phyloP scores from a whole-genome alignment of 2,329 filamentous ascomycete genomes.

The Amesomyces nigricolor region DNA sequence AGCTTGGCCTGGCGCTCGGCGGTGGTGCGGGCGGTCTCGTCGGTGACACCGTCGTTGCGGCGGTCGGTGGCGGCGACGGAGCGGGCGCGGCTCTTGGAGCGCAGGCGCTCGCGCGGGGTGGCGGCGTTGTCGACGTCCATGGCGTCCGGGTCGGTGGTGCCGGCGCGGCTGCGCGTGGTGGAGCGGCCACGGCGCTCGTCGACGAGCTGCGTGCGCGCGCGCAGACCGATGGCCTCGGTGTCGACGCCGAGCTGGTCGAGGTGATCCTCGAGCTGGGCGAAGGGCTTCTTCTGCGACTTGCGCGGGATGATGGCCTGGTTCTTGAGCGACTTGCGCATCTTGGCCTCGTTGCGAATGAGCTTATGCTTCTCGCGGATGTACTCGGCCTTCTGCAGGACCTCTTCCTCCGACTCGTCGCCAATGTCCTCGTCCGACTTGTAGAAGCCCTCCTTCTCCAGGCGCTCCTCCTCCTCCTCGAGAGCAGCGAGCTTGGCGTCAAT shows the following conservation, averaged over 20 bases:
- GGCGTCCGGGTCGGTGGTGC: slow-evolving; percentile 58
- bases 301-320: slow-evolving; percentile 92
- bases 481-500: slow-evolving; percentile 90
- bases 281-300: slow-evolving; percentile 70
- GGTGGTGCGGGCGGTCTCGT: slow-evolving; percentile 63
- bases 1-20: slow-evolving; percentile 84
- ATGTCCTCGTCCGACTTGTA: slow-evolving; percentile 81
- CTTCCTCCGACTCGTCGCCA: slow-evolving; percentile 82
- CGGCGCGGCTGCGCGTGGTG: slow-evolving; percentile 55
- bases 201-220: slow-evolving; percentile 57
- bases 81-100: slow-evolving; percentile 67
- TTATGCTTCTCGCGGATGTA: slow-evolving; percentile 92
- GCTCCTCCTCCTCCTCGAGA: slow-evolving; percentile 92
- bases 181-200: slow-evolving; percentile 67
- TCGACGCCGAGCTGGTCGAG: slow-evolving; percentile 84
- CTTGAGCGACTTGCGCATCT: slow-evolving; percentile 95
- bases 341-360: slow-evolving; percentile 87
- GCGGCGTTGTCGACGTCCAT: slow-evolving; percentile 65
- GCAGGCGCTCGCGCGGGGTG: slow-evolving; percentile 51
- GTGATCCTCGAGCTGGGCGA: slow-evolving; percentile 81
- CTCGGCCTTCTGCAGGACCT: slow-evolving; percentile 85
- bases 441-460: slow-evolving; percentile 83
- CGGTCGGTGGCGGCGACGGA: slow-evolving; percentile 57
- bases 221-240: slow-evolving; percentile 65
- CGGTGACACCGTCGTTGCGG: slow-evolving; percentile 69